These are phyloP conservation scores for Ascocoryne sarcoides DNA, from an alignment of 2,329 filamentous ascomycete species.

Conservation along the genomic window DNA sequence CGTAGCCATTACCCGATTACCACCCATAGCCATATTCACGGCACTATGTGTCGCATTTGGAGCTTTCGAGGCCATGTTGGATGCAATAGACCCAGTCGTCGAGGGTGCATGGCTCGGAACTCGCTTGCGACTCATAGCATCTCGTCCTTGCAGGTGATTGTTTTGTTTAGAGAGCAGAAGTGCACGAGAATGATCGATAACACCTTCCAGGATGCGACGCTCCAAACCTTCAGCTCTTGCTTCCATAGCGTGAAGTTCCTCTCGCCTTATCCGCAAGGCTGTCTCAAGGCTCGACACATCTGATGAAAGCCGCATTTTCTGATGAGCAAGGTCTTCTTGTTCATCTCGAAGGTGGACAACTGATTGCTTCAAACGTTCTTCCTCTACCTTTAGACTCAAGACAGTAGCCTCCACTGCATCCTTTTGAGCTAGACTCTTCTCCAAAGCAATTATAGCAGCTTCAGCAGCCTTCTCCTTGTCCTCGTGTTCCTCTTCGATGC, in stretches of 20 bases:
- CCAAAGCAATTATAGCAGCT: slow-evolving; percentile 71
- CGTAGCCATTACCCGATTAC: slow-evolving; percentile 27
- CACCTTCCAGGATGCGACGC: slow-evolving; percentile 84
- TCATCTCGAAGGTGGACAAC: slow-evolving; percentile 44
- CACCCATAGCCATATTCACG: slow-evolving; percentile 45
- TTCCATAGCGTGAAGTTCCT: slow-evolving; percentile 90
- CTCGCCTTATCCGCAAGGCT: slow-evolving; percentile 76
- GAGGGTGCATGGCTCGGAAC: slow-evolving; percentile 37
- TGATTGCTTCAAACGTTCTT: slow-evolving; percentile 50
- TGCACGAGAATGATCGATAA: slow-evolving; percentile 90
- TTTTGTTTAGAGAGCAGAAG: slow-evolving; percentile 66
- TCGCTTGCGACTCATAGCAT: slow-evolving; percentile 43
- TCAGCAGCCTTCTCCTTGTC: slow-evolving; percentile 70
- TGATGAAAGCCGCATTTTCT: slow-evolving; percentile 71
- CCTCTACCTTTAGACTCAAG: slow-evolving; percentile 44
- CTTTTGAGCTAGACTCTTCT: slow-evolving; percentile 61
- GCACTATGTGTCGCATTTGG: slow-evolving; percentile 32
- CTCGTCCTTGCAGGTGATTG: slow-evolving; percentile 29
- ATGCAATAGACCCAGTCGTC: slow-evolving; percentile 30
- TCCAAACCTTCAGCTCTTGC: slow-evolving; percentile 79
- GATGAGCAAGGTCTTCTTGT: slow-evolving; percentile 64
- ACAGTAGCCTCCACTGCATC: slow-evolving; percentile 49
- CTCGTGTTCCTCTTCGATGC: slow-evolving; percentile 69
- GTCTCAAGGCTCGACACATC: slow-evolving; percentile 90
- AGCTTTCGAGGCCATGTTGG: slow-evolving; percentile 23